Base-by-base conservation (phyloP, 352 stramenopile genomes). In the Albugo candida region DNA sequence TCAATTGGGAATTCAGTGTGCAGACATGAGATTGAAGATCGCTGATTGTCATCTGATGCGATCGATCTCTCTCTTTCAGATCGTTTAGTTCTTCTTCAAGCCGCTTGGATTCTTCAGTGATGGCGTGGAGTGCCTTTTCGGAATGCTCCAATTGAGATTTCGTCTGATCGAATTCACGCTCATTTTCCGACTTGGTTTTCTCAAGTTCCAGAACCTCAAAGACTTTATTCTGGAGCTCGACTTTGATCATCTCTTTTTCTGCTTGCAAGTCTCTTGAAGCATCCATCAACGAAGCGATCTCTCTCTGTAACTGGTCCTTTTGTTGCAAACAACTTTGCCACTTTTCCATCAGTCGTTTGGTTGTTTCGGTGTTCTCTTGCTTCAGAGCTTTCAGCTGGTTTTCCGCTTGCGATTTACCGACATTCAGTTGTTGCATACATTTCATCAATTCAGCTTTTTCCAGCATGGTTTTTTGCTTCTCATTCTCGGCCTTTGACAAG, bases 391-490 rank as follows among this genome's bases (percentile, higher is more conserved):
- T 21, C 20, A 48, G 16, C 20, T 48, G 19, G 11, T 35, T 64
- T 13, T 87, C 70, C 10, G 79, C 24, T 16, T 70, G 60, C 37
- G 83, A 75, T 40, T 83, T 84, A 39, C 58, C 54, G 48, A 83
- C 69, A 1, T 71, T 72, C 48, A 84, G 71, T 27, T 83, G 67
- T 16, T 84, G 74, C 18, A 84, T 79, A 44, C 71, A 84, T 42
- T 77, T 76, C 47, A 87, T 59, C 34, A 87, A 50, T 24, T 65
- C 81, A 2, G 71, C 60, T 41, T 84, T 83, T 52, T 87, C 75
- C 21, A 71, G 79, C 13, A 65, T 67, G 13, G 62, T 58, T 13
- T 65, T 83, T 49, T 82, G 68, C 18, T 57, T 58, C 13, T 81
- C 65, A 16, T 56, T 67, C 10, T 63, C 49, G 16, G 60, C 38